Percentiles rank a stretch among this genome's conserved stretches.
These are phyloP conservation scores for Globisporangium megalacanthum DNA, from an alignment of 352 stramenopile genomes.

Conservation along the genomic window DNA sequence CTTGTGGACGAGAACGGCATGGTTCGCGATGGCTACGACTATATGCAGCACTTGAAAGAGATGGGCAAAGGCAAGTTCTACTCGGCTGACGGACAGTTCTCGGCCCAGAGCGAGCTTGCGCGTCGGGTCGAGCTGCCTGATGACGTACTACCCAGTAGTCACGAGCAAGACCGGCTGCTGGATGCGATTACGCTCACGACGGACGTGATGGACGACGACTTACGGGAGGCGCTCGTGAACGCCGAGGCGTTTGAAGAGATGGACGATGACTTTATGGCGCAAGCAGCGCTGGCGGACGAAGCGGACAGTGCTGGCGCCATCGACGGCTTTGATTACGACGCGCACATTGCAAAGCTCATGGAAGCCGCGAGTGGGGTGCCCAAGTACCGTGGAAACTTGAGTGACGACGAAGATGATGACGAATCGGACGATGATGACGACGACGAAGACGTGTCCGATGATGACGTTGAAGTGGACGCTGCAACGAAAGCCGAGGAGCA, in stretches of 20 bases:
- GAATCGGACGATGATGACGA: conserved; percentile 80
- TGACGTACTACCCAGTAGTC: conserved; percentile 57
- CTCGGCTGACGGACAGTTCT: conserved; percentile 64
- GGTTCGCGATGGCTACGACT: conserved; percentile 91
- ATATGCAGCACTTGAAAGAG: conserved; percentile 89
- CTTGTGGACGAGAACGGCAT: conserved; percentile 86
- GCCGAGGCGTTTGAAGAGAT: conserved; percentile 83
- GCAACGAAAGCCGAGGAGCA: conserved; percentile 67
- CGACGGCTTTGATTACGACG: conserved; percentile 91
- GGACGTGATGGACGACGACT: conserved; percentile 84
- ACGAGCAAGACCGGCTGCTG: conserved; percentile 75
- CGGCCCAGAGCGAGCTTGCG: conserved; percentile 47
- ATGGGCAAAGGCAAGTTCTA: conserved; percentile 86
- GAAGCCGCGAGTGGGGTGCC: conserved; percentile 72
- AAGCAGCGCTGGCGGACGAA: conserved; percentile 52
- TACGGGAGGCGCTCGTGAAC: conserved; percentile 82
- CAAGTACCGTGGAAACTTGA: conserved; percentile 59
- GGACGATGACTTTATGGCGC: conserved; percentile 89
- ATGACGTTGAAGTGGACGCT: conserved; percentile 28
- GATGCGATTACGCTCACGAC: conserved; percentile 81
- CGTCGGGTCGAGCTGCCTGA: conserved; percentile 55
- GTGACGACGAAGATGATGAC: conserved; percentile 57
- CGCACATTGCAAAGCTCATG: conserved; percentile 92
- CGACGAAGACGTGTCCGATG: conserved; percentile 9
- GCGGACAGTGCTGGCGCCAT: conserved; percentile 12